phyloP scores from a whole-genome alignment of 2,329 filamentous ascomycete genomes.

The Pleoardoris graminearum region DNA sequence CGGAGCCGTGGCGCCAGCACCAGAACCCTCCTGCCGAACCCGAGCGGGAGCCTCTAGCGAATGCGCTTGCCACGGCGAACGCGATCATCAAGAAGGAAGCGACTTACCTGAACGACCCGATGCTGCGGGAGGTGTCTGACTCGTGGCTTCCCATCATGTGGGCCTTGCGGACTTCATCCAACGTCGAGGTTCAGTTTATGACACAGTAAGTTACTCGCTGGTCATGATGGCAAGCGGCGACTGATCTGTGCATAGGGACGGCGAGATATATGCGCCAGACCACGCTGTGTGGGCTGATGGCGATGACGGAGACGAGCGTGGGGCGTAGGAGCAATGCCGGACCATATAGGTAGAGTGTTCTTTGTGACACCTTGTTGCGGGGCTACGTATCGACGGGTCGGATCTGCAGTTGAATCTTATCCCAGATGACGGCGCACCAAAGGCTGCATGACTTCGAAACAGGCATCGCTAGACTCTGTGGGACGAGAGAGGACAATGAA shows the following conservation, averaged over 20 bases:
- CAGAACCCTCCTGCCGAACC: slow-evolving; percentile 12
- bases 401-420: too few relatives aligned
- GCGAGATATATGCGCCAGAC: neutral
- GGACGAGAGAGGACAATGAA: too few relatives aligned
- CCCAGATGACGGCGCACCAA: too few relatives aligned
- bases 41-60: slow-evolving; percentile 10
- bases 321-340: neutral
- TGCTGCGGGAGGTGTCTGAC: slow-evolving; percentile 22
- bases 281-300: neutral
- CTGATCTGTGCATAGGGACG: neutral
- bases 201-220: neutral
- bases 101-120: slow-evolving; percentile 17
- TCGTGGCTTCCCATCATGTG: slow-evolving; percentile 20
- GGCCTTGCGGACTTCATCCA: slow-evolving; percentile 20
- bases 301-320: too few relatives aligned
- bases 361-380: too few relatives aligned
- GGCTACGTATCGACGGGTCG: too few relatives aligned
- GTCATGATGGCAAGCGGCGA: too few relatives aligned
- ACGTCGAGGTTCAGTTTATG: neutral
- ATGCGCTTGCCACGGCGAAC: slow-evolving; percentile 17
- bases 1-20: slow-evolving; percentile 30
- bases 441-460: too few relatives aligned
- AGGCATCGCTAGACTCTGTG: too few relatives aligned
- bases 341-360: too few relatives aligned
- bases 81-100: slow-evolving; percentile 24